Evolutionary conservation across 345 rosid species (phyloP), one percentile per base, ranked within the genome.

Genomic region (Linum usitatissimum): DNA sequence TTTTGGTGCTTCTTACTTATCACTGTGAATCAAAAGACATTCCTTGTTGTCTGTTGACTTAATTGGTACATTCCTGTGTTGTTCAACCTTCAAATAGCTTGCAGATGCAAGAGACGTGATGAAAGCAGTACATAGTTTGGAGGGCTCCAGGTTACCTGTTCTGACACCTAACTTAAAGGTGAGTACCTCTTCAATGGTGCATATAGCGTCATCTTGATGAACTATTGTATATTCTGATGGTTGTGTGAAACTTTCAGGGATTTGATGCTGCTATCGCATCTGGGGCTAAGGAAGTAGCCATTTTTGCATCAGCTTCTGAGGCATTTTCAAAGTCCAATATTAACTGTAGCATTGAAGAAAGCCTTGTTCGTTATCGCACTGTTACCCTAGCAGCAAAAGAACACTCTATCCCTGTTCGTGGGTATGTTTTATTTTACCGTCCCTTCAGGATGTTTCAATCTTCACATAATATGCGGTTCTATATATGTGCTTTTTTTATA

Each of bases 271-370:
- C 94, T 42, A 62, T 84, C 68, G 90, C 90, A 56, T 86, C 90
- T 21, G 90, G 94, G 68, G 87, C 90, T 36, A 84, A 79, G 76
- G 94, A 86, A 79, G 78, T 86, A 56, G 90, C 84, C 23, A 64
- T 86, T 60, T 86, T 84, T 84, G 94, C 90, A 64, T 84, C 94
- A 58, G 94, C 94, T 79, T 86, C 90, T 0, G 90, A 86, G 71
- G 78, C 86, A 15, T 86, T 86, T 70, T 86, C 94, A 8, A 84
- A 80, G 77, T 82, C 87, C 53, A 86, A 86, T 73, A 86, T 86
- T 54, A 86, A 86, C 64, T 82, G 94, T 49, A 84, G 86, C 81
- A 79, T 82, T 39, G 82, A 80, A 77, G 94, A 82, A 68, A 86
- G 94, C 69, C 84, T 86, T 73, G 77, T 61, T 60, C 90, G 87